Conservation (phyloP, 2,329 filamentous ascomycete genomes). For the Aspergillaceae sp. region DNA sequence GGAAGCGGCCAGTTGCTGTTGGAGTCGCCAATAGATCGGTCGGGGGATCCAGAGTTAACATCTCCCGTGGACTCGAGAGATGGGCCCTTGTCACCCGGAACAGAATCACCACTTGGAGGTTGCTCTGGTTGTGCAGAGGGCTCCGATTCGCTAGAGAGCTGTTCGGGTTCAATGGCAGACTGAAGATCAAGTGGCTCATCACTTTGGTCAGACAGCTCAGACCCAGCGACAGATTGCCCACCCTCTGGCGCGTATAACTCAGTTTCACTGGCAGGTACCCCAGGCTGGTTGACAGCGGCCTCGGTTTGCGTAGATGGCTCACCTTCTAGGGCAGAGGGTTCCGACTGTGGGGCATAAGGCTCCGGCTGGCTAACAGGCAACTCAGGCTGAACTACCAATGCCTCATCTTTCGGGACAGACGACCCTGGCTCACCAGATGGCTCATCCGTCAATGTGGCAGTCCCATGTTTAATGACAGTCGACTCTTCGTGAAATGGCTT, state of each 20-base stretch:
- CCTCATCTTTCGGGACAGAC: background rate
- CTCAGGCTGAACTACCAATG: background rate
- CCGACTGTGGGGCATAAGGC: background rate
- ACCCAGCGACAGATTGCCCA: background rate
- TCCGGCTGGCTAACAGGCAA: background rate
- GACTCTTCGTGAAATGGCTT: no score
- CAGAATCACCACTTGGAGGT: slow-evolving; percentile 4
- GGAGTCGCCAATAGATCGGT: background rate
- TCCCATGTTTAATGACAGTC: no score
- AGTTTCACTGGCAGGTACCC: background rate
- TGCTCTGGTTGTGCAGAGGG: background rate
- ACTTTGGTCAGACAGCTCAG: background rate
- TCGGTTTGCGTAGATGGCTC: background rate
- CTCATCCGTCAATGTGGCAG: no score
- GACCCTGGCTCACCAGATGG: background rate
- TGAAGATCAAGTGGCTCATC: no score
- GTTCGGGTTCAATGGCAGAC: background rate
- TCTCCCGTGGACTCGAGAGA: slow-evolving; percentile 4
- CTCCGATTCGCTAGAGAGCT: background rate
- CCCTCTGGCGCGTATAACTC: slow-evolving; percentile 1
- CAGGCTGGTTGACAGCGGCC: background rate
- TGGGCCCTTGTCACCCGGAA: background rate
- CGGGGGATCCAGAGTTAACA: background rate
- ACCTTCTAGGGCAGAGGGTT: background rate
- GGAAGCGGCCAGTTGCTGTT: slow-evolving; percentile 15